Evolutionary conservation across 495 filamentous ascomycete species (phyloP).

Genomic region (Aspergillus coremiiformis): DNA sequence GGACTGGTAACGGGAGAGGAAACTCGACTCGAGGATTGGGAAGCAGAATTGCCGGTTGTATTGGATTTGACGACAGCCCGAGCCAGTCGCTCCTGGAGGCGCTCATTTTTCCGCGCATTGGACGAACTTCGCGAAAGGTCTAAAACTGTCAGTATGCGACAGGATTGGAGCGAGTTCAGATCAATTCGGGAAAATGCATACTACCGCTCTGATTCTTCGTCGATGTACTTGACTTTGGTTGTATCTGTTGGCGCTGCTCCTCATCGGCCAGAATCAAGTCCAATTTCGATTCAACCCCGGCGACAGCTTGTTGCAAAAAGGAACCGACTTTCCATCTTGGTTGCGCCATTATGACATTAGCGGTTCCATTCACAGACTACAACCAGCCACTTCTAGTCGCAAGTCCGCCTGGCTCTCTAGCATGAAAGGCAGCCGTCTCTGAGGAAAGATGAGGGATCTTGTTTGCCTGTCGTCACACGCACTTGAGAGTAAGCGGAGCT

Average conservation of each 20-base stretch:
- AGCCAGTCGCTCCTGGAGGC: slow-evolving; percentile 80
- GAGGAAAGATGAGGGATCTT: slow-evolving; percentile 16
- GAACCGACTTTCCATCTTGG: slow-evolving; percentile 52
- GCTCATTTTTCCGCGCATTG: slow-evolving; percentile 55
- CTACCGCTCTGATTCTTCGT: slow-evolving; percentile 21
- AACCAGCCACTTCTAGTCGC: slow-evolving; percentile 13
- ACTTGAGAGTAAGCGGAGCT: slow-evolving; percentile 1
- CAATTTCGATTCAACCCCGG: slow-evolving; percentile 85
- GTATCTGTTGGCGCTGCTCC: slow-evolving; percentile 37
- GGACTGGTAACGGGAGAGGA: slow-evolving; percentile 32
- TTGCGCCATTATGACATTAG: slow-evolving; percentile 30
- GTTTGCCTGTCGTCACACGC: slow-evolving; percentile 12
- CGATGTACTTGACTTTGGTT: slow-evolving; percentile 15
- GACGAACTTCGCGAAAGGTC: slow-evolving; percentile 49
- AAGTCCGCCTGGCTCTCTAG: slow-evolving; percentile 12
- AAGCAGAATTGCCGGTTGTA: slow-evolving; percentile 17
- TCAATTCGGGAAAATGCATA: slow-evolving; percentile 7
- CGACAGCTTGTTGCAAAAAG: slow-evolving; percentile 85
- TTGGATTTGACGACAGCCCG: slow-evolving; percentile 50
- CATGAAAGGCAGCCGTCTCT: slow-evolving; percentile 15
- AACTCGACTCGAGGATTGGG: slow-evolving; percentile 28
- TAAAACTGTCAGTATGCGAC: slow-evolving; percentile 16
- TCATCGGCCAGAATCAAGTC: slow-evolving; percentile 86
- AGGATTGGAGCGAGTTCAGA: background rate
- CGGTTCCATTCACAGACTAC: background rate